These are phyloP conservation scores for Euphorbia pulcherrima DNA, from an alignment of 345 rosid genomes.

Conservation along the genomic window DNA sequence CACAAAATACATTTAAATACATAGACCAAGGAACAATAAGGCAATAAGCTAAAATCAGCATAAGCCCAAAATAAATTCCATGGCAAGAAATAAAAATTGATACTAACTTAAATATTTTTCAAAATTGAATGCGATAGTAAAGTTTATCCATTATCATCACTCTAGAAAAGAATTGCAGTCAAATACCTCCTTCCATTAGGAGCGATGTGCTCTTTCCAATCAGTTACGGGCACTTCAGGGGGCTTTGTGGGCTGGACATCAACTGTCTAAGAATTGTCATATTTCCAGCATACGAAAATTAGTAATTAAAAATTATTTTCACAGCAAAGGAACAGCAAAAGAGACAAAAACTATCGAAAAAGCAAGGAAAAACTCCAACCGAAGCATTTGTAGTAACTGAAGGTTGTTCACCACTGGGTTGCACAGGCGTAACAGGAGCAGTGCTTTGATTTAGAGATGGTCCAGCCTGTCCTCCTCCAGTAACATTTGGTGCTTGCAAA, in stretches of 20 bases:
- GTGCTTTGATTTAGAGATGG: slow-evolving; percentile 40
- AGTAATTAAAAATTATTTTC: not conserved
- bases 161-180: slow-evolving; percentile 2
- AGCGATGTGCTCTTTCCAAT: slow-evolving; percentile 86
- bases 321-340: slow-evolving; percentile 6
- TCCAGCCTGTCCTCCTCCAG: slow-evolving; percentile 48
- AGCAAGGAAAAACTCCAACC: slow-evolving; percentile 29
- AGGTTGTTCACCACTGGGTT: slow-evolving; percentile 44
- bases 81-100: not conserved
- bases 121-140: not conserved
- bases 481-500: slow-evolving; percentile 41
- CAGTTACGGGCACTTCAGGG: slow-evolving; percentile 39
- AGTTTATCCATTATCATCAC: not conserved
- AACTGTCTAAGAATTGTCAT: slow-evolving; percentile 36
- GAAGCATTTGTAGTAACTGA: slow-evolving; percentile 33
- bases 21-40: not conserved
- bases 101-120: not conserved
- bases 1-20: not conserved
- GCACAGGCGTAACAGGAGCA: slow-evolving; percentile 36
- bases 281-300: slow-evolving; percentile 4
- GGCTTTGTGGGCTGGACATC: slow-evolving; percentile 35
- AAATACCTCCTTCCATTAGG: slow-evolving; percentile 77
- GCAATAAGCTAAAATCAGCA: not conserved
- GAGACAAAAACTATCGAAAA: slow-evolving; percentile 1
- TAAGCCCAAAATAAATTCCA: not conserved